Conservation (phyloP, 129 eudicot genomes). For the Cynara cardunculus region DNA sequence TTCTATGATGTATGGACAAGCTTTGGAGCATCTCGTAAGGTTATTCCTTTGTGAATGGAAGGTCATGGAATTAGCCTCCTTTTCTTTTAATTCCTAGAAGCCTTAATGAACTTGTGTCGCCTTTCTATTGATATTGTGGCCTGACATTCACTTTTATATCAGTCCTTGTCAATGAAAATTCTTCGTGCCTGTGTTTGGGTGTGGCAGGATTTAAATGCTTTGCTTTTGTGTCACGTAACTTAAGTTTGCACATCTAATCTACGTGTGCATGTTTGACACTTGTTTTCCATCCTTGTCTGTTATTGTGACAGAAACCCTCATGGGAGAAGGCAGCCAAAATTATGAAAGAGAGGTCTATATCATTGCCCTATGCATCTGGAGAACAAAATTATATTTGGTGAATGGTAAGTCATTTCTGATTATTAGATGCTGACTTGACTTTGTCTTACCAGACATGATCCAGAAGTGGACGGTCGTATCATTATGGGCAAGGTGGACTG, state of each 20-base stretch:
- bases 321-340: conserved; percentile 99
- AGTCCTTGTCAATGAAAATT: not conserved
- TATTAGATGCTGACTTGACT: conserved; percentile 18
- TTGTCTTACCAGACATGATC: conserved; percentile 71
- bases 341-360: conserved; percentile 66
- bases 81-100: too few relatives aligned
- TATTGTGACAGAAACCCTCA: conserved; percentile 78
- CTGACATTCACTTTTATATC: not conserved
- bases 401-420: conserved; percentile 13
- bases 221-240: not conserved
- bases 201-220: not conserved
- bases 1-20: not conserved
- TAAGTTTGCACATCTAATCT: not conserved
- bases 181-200: not conserved
- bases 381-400: not conserved
- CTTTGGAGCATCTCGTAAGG: not conserved
- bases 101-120: not conserved
- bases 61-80: not conserved
- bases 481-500: conserved; percentile 91
- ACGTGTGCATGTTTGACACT: conserved; percentile 4
- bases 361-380: conserved; percentile 7
- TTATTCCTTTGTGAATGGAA: not conserved
- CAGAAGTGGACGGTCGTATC: conserved; percentile 88
- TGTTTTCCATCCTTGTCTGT: not conserved
- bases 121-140: not conserved